Conservation (phyloP, 176 grass and related monocot genomes). For the Triticum timopheevii region DNA sequence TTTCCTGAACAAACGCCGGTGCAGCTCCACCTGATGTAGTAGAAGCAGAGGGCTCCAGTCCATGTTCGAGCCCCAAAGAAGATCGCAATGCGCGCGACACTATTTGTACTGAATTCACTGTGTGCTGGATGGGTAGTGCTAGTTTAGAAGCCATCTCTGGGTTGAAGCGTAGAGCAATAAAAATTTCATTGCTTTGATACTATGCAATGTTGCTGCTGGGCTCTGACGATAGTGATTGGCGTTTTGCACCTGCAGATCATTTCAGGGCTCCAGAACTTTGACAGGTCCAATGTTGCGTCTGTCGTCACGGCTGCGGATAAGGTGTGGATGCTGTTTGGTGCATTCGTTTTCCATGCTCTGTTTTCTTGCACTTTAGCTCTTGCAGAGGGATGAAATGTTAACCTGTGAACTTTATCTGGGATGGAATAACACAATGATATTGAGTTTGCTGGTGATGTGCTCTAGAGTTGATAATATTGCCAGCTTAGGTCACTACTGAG, state of each 20-base stretch:
- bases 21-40: no score
- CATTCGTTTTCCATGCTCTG: not conserved
- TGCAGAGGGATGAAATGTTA: not conserved
- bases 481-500: slow-evolving; percentile 11
- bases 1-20: no score
- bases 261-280: slow-evolving; percentile 81
- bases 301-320: slow-evolving; percentile 92
- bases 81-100: no score
- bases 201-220: not conserved
- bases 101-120: no score
- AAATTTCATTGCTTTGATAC: not conserved
- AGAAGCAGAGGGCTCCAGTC: no score
- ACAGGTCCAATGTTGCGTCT: slow-evolving; percentile 74
- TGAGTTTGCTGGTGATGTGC: not conserved
- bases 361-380: not conserved
- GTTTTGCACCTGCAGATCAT: slow-evolving; percentile 67
- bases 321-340: slow-evolving; percentile 24
- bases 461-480: not conserved
- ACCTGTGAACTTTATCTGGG: no score
- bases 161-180: slow-evolving; percentile 1
- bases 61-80: no score
- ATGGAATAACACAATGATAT: not conserved
- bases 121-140: not conserved
- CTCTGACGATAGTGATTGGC: slow-evolving; percentile 7
- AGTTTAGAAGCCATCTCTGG: not conserved